These are phyloP conservation scores for Luffa acutangula DNA, from an alignment of 306 rosid species.

Conservation along the genomic window DNA sequence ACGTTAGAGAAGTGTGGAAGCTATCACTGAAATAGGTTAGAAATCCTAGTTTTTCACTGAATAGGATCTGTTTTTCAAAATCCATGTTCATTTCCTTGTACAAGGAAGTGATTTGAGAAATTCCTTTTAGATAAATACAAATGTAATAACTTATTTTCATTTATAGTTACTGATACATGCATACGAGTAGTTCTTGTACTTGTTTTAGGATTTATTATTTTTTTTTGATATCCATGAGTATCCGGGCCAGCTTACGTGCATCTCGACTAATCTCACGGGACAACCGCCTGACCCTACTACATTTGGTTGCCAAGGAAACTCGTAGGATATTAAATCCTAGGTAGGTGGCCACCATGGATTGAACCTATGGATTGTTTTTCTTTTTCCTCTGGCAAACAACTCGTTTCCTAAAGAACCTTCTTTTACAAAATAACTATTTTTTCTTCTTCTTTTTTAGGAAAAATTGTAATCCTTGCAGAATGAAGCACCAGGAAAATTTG, in stretches of 20 bases:
- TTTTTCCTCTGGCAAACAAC: neutral
- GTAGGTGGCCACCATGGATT: no score
- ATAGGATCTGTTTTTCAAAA: neutral
- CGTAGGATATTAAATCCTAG: no score
- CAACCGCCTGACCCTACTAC: no score
- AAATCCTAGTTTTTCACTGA: neutral
- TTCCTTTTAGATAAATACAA: neutral
- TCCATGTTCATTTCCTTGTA: neutral
- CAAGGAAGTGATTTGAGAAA: neutral
- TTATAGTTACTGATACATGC: neutral
- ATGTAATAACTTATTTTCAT: neutral
- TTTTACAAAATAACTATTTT: neutral
- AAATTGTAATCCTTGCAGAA: neutral
- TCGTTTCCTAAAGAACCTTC: neutral
- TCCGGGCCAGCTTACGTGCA: no score
- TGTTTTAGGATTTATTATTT: no score
- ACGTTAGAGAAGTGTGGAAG: slow-evolving; percentile 93
- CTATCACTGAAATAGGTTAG: slow-evolving; percentile 40
- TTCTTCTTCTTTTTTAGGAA: no score
- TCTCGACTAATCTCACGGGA: no score
- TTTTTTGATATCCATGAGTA: no score
- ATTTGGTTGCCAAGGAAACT: no score
- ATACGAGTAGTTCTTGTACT: neutral
- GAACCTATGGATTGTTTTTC: no score
- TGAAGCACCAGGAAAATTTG: neutral